phyloP scores from a whole-genome alignment of 2,329 filamentous ascomycete genomes.

The Stagonosporopsis rhizophila region DNA sequence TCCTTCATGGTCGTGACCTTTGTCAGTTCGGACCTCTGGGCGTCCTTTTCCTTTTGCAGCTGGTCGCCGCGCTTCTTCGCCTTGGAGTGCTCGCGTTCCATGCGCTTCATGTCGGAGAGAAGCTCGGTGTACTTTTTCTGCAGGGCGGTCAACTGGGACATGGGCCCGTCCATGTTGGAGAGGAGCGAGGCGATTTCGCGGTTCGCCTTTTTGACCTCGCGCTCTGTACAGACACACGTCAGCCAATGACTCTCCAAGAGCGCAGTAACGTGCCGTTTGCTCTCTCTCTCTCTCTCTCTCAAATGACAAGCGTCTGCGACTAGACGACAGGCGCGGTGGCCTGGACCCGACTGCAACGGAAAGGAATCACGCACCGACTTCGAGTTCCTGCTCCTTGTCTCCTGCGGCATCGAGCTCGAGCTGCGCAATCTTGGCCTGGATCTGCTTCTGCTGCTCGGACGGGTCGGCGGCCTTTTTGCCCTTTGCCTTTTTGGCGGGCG shows the following conservation, averaged over 20 bases:
- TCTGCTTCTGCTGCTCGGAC: constrained; percentile 87
- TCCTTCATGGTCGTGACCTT: constrained; percentile 92
- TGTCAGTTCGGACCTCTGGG: constrained; percentile 83
- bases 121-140: constrained; percentile 92
- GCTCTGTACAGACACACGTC: constrained; percentile 65
- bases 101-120: constrained; percentile 90
- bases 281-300: background rate
- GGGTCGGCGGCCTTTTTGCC: constrained; percentile 84
- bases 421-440: constrained; percentile 93
- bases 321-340: constrained; percentile 1
- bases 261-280: constrained; percentile 6
- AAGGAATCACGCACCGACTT: constrained; percentile 73
- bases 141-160: constrained; percentile 89
- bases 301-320: too few relatives aligned
- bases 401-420: constrained; percentile 91
- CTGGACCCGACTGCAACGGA: constrained; percentile 2
- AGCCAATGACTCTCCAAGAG: constrained; percentile 27
- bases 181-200: constrained; percentile 88
- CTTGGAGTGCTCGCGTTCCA: constrained; percentile 92
- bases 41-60: constrained; percentile 95
- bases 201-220: constrained; percentile 92
- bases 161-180: constrained; percentile 84
- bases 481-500: constrained; percentile 78
- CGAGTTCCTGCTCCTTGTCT: constrained; percentile 92
- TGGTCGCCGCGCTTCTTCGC: constrained; percentile 95